Base-by-base conservation (phyloP, 768 basidiomycete species). In the Tulasnella sp. region DNA sequence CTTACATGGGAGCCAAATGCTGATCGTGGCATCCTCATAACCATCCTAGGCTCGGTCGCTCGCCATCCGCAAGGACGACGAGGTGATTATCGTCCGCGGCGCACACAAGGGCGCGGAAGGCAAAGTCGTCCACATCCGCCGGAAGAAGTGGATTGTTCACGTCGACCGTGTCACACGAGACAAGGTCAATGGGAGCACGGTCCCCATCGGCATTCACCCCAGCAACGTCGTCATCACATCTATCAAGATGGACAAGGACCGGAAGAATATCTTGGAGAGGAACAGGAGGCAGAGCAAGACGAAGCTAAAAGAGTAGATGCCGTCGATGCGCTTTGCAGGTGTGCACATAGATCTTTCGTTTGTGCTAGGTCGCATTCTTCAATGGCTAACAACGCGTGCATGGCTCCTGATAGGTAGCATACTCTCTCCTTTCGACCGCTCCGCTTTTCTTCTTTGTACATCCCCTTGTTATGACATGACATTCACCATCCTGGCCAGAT, bases 71-170 rank as follows among this genome's bases (percentile, higher is more conserved):
- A 97, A 97, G 73, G 94, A 97, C 67, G 94, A 99, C 72, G 94
- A 98, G 75, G 94, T 98, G 64, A 78, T 86, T 70, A 92, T 99
- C 67, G 89, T 97, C 62, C 82, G 94, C 64, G 94, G 94, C 59
- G 93, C 94, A 73, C 92, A 96, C 82, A 96, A 96, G 80, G 94
- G 96, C 53, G 83, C 92, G 70, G 94, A 99, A 79, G 94, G 94
- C 69, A 97, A 97, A 77, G 84, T 99, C 63, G 90, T 89, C 61
- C 73, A 92, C 75, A 93, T 97, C 64, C 94, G 93, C 81, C 87
- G 93, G 73, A 94, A 94, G 84, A 93, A 94, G 74, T 98, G 90
- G 88, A 90, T 97, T 57, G 87, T 99, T 73, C 86, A 97, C 75
- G 88, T 99, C 70, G 94, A 99, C 75, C 90, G 94, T 70, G 92